Evolutionary conservation across 176 grass and related monocot species (phyloP), one percentile per base, ranked within the genome.

Genomic region (Paspalum notatum): DNA sequence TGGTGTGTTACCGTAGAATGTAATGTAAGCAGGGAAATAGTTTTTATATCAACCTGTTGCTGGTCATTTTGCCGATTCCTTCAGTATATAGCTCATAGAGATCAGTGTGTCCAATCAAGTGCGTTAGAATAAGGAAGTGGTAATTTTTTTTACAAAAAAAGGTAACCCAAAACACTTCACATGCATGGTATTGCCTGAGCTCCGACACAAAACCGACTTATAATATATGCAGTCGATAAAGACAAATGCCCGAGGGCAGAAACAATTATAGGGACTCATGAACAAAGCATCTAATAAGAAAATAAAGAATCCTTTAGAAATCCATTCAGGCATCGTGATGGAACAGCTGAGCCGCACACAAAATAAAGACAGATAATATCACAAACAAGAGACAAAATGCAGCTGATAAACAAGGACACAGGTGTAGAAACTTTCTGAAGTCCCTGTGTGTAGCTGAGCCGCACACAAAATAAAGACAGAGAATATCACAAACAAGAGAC

Each of bases 51-150:
- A 32, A 73, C 32, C 13, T 12, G 39, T 51, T 32, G 27, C 1
- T 62, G 0, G 55, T 26, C 17, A 15, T 53, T 41, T 54, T 44
- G 46, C 16, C 41, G 1, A 37, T 11, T 32, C 48, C 16, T 72
- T 79, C 22, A 39, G 7, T 38, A 4, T 46, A 7, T 17, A 0
- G 16, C 62, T 44, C n/a, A 77, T 7, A 38, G 10, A 70, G 67
- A 73, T 52, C 55, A n/a, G 15, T 66, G 81, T 37, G 80, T 65
- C 65, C 57, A 79, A 63, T 79, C 43, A 32, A 83, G 48, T 83
- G 18, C 46, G 2, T 20, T n/a, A 1, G n/a, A 70, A 69, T 71
- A 43, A 72, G 51, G 0, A 43, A 27, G 57, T 71, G 38, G 38
- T 38, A n/a, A 26, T 71, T 43, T 78, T 62, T 77, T 32, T 55